Percentiles rank a stretch among this genome's conserved stretches.
Conservation (phyloP, 1,284 basidiomycete genomes). For the Cronartium quercuum region DNA sequence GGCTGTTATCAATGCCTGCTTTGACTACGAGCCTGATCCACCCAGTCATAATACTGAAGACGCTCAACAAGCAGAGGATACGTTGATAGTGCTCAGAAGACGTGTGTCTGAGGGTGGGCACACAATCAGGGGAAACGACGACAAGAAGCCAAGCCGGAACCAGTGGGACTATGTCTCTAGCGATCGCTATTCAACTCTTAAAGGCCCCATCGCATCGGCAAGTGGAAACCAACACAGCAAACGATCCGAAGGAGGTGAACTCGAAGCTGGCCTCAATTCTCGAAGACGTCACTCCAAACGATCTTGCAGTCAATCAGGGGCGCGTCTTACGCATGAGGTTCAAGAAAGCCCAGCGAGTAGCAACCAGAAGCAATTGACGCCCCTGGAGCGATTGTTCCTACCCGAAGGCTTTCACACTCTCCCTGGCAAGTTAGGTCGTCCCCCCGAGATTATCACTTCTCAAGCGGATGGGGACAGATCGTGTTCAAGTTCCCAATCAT, state of each 20-base stretch:
- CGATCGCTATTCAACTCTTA: not conserved
- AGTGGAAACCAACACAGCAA: not conserved
- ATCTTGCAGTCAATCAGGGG: conserved; percentile 8
- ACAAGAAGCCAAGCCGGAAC: not conserved
- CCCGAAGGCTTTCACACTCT: conserved; percentile 9
- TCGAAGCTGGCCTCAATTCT: not conserved
- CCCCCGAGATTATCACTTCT: not conserved
- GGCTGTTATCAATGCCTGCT: conserved; percentile 34
- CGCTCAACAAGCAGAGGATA: not conserved
- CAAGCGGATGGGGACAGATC: not conserved
- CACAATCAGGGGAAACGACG: not conserved
- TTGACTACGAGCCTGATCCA: conserved; percentile 26
- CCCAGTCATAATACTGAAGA: conserved; percentile 2
- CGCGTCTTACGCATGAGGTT: not conserved
- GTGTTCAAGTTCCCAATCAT: not conserved
- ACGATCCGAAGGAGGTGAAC: not conserved
- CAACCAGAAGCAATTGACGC: conserved; percentile 11
- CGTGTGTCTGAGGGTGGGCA: not conserved
- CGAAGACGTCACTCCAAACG: not conserved
- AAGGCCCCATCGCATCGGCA: not conserved
- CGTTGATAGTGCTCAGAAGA: not conserved
- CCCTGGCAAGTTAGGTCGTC: not conserved
- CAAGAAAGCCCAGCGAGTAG: not conserved
- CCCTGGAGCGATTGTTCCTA: conserved; percentile 26
- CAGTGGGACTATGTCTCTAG: not conserved